A percentile compares a stretch with the other conserved stretches of the same genome.
Evolutionary conservation across 257 asterid genomes (phyloP).

Genomic region (Nicotiana otophora): DNA sequence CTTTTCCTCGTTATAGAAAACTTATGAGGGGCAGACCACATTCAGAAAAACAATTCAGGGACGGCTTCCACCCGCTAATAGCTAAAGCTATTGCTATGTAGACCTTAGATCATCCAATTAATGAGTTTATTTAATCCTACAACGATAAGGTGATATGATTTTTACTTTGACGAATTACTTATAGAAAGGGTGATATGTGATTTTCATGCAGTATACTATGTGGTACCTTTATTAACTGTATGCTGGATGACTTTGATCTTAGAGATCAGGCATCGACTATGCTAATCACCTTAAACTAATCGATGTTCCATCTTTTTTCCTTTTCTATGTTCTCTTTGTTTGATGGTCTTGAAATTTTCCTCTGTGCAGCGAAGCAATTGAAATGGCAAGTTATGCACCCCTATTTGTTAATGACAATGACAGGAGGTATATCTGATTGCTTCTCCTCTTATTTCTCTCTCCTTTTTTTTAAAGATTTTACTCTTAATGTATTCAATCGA

Average conservation of each 20-base stretch:
- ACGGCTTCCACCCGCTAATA: neutral
- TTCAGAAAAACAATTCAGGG: neutral
- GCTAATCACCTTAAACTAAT: neutral
- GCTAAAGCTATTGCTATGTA: neutral
- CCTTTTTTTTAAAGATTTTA: no score
- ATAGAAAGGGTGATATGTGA: neutral
- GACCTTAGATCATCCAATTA: neutral
- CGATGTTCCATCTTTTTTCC: neutral
- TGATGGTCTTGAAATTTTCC: slow-evolving; percentile 11
- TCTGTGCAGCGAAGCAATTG: slow-evolving; percentile 59
- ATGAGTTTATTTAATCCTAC: neutral
- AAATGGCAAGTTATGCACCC: slow-evolving; percentile 96
- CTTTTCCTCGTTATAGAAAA: neutral
- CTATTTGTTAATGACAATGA: slow-evolving; percentile 71
- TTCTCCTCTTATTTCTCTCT: neutral
- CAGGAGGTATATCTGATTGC: slow-evolving; percentile 41
- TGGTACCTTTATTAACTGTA: neutral
- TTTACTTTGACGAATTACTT: neutral
- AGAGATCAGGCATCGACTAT: neutral
- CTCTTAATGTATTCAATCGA: neutral
- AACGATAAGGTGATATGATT: neutral
- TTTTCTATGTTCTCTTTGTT: neutral
- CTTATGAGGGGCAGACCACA: neutral
- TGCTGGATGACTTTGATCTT: neutral
- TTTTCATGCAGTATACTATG: neutral